Conservation (phyloP, 1,284 basidiomycete species). For the Trametes hirsuta region DNA sequence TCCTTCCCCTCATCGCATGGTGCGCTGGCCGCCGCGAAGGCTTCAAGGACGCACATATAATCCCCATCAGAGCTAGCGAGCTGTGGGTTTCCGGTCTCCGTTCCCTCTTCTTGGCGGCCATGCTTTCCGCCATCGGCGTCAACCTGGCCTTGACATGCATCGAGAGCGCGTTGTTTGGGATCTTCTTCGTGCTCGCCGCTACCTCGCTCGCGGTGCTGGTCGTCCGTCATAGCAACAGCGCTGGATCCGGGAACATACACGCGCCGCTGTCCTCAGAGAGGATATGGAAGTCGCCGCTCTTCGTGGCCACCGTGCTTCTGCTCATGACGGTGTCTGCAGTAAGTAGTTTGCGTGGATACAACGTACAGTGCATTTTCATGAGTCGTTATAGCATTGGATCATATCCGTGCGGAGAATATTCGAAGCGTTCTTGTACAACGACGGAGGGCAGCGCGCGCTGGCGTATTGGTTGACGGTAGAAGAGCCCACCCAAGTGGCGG, state of each 20-base stretch:
- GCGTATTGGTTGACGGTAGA: conserved; percentile 13
- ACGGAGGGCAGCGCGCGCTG: not conserved
- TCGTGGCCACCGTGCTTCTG: conserved; percentile 1
- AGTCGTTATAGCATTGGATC: conserved; percentile 20
- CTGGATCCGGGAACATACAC: not conserved
- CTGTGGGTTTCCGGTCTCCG: not conserved
- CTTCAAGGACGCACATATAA: not conserved
- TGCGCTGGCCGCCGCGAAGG: not conserved
- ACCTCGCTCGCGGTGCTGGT: conserved; percentile 12
- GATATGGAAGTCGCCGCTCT: conserved; percentile 2
- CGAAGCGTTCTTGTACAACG: conserved; percentile 17
- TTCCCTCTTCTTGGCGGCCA: not conserved
- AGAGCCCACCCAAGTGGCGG: conserved; percentile 14
- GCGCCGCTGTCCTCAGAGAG: not conserved
- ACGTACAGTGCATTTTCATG: not conserved
- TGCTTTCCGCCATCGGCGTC: conserved; percentile 8
- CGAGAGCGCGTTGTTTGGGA: conserved; percentile 9
- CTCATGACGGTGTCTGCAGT: conserved; percentile 9
- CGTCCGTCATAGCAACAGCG: conserved; percentile 6
- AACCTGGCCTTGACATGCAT: conserved; percentile 10
- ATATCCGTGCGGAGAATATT: conserved; percentile 17
- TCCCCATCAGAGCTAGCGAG: not conserved
- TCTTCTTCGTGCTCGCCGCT: conserved; percentile 12
- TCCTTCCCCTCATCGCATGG: not conserved
- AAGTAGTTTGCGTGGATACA: not conserved